A percentile compares a stretch with the other conserved stretches of the same genome.
Conservation (phyloP, 2,329 filamentous ascomycete genomes). For the Epichloe festucae region DNA sequence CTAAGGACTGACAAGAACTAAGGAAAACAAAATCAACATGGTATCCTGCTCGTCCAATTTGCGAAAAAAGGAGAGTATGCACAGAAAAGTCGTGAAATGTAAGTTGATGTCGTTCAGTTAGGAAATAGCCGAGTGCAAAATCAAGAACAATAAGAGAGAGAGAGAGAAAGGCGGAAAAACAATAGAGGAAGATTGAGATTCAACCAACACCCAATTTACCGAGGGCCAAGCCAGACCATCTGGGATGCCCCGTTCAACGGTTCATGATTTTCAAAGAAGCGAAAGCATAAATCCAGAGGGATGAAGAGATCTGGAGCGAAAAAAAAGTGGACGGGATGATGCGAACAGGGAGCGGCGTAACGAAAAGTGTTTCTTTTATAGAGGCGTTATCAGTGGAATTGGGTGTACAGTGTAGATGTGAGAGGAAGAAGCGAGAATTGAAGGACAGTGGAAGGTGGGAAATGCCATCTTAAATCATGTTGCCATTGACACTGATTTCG, state of each 20-base stretch:
- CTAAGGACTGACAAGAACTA: not conserved
- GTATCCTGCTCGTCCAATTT: constrained; percentile 13
- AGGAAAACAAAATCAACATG: constrained; percentile 7
- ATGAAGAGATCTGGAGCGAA: not conserved
- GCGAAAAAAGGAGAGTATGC: constrained; percentile 3
- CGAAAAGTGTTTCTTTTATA: not conserved
- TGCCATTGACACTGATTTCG: constrained; percentile 70
- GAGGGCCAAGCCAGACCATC: not conserved
- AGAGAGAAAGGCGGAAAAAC: not conserved
- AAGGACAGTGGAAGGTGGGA: not conserved
- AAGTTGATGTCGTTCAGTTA: not conserved
- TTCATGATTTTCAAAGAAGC: too few relatives aligned
- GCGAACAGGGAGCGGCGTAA: not conserved
- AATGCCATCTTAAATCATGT: constrained; percentile 40
- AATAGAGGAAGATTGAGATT: too few relatives aligned
- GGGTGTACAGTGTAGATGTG: too few relatives aligned
- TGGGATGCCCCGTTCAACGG: too few relatives aligned
- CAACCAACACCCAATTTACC: not conserved
- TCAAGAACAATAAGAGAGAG: not conserved
- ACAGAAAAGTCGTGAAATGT: constrained; percentile 7
- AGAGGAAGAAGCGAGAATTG: not conserved
- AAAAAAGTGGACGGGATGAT: not conserved
- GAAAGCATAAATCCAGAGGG: too few relatives aligned
- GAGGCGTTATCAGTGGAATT: too few relatives aligned
- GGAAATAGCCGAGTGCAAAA: not conserved